Base-by-base conservation (phyloP, 1,284 basidiomycete genomes). In the Boletus chippewaensis region DNA sequence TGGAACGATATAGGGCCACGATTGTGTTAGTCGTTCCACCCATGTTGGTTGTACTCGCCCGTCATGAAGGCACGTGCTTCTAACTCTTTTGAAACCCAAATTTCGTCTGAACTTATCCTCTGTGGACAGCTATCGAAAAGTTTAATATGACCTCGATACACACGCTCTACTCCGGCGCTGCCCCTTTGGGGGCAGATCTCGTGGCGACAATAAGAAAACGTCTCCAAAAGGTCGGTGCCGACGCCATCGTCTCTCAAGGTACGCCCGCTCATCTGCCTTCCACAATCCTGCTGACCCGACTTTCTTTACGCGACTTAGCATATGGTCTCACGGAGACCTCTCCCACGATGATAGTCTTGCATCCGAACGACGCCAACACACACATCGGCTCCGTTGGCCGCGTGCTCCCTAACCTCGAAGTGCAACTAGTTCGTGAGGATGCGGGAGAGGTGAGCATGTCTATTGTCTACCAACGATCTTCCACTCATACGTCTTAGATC, bases 261-360 rank as follows among this genome's bases (percentile, higher is more conserved):
- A 32, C 26, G 63, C 52, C 44, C 48, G 31, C 53, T 20, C 1
- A 34, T 34, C 26, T 48, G 29, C 26, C 36, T 29, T 52, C 34
- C 32, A 39, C 16, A 40, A 34, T 31, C 20, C 48, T 36, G n/a
- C 13, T 45, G 26, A 48, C 32, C 4, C 4, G 5, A 10, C 15
- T n/a, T n/a, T 26, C 16, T 16, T 8, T 9, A 9, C 18, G 11
- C 32, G 8, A 20, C 10, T 16, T 59, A 86, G 80, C 83, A 0
- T 92, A 87, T 57, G 88, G 90, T 11, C 70, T 92, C 15, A 91
- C 87, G 1, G 90, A 91, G 68, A 87, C 84, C 4, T 84, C 83
- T 0, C 85, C 87, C 0, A 77, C 79, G 6, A 71, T 77, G 0
- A 76, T 78, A 51, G 38, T 83, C 1, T 64, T 83, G 2, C 75